Percentiles rank a stretch among this genome's conserved stretches.
These are phyloP conservation scores for Clonostachys sp. DNA, from an alignment of 2,329 filamentous ascomycete species.

Conservation along the genomic window DNA sequence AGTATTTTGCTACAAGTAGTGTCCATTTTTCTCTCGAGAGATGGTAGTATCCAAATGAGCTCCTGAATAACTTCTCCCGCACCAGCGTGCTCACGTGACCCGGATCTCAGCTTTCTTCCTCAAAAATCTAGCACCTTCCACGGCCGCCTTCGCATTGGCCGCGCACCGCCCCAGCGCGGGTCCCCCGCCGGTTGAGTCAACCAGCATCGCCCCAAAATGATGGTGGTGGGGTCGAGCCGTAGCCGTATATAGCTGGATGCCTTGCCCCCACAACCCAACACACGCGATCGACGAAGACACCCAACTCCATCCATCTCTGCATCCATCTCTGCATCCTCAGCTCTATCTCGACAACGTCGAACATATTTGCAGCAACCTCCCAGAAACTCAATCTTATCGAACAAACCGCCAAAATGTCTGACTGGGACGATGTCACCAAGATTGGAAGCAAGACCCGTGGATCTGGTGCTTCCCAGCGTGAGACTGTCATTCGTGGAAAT, in stretches of 20 bases:
- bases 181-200: conserved; percentile 4
- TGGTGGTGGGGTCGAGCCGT: background rate
- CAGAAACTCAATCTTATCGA: background rate
- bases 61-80: no score
- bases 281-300: background rate
- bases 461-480: conserved; percentile 62
- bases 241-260: background rate
- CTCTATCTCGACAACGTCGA: background rate
- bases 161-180: conserved; percentile 1
- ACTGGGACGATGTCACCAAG: conserved; percentile 84
- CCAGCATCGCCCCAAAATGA: background rate
- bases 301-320: background rate
- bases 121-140: background rate
- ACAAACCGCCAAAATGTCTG: conserved; percentile 46
- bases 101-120: no score
- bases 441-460: conserved; percentile 83
- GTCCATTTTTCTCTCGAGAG: no score
- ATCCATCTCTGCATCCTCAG: background rate
- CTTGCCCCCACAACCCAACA: background rate
- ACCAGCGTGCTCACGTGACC: no score
- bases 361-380: background rate
- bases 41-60: no score
- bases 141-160: no score
- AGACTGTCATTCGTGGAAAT: conserved; percentile 87
- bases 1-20: no score